A percentile compares a stretch with the other conserved stretches of the same genome.
These are phyloP conservation scores for Sordariomycetes sp. DNA, from an alignment of 2,329 filamentous ascomycete genomes.

Conservation along the genomic window DNA sequence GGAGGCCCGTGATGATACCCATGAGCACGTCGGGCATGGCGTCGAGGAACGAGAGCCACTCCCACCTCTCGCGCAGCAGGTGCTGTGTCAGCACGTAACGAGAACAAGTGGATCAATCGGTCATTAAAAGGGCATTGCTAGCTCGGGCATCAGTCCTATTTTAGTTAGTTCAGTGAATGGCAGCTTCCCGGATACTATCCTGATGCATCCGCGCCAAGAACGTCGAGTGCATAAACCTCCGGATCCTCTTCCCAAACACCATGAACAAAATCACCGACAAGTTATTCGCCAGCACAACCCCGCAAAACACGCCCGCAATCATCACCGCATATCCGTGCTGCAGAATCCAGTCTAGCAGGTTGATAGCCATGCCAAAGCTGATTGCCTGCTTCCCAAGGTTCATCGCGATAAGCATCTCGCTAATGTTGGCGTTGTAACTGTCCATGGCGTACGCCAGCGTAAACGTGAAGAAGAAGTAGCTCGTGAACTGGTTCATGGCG, in stretches of 20 bases:
- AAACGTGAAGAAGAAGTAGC: constrained; percentile 43
- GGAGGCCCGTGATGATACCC: constrained; percentile 71
- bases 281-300: constrained; percentile 34
- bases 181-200: constrained; percentile 16
- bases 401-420: constrained; percentile 49
- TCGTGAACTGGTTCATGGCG: constrained; percentile 31
- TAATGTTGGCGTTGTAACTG: constrained; percentile 42
- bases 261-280: constrained; percentile 33
- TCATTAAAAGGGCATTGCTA: too few species aligned
- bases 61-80: constrained; percentile 49
- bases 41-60: constrained; percentile 61
- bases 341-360: constrained; percentile 35
- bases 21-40: constrained; percentile 57
- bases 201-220: constrained; percentile 33
- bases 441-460: constrained; percentile 49
- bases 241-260: constrained; percentile 34
- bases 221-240: constrained; percentile 26
- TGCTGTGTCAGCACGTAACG: too few species aligned
- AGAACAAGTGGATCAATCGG: too few species aligned
- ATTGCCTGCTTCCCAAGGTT: constrained; percentile 44
- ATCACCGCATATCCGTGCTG: constrained; percentile 33
- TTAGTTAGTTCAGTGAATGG: constrained; percentile 8
- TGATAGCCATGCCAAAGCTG: constrained; percentile 35
- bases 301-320: constrained; percentile 35
- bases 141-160: too few species aligned